These are phyloP conservation scores for Citeromyces siamensis DNA, from an alignment of 1,139 yeast species.

Conservation along the genomic window DNA sequence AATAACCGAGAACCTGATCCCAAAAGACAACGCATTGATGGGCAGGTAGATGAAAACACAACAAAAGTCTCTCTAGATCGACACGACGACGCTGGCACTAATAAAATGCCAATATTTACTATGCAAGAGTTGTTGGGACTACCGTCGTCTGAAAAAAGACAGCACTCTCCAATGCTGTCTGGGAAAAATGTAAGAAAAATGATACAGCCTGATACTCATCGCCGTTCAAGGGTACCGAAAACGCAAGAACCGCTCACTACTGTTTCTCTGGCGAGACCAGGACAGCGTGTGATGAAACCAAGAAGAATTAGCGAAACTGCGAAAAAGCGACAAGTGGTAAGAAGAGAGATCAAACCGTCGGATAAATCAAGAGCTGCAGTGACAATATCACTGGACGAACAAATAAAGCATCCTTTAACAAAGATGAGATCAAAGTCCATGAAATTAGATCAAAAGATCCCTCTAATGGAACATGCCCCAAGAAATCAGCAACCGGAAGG, in stretches of 20 bases:
- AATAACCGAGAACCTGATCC: too few species aligned
- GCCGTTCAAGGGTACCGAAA: neutral
- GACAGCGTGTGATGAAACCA: neutral
- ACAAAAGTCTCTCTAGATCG: too few species aligned
- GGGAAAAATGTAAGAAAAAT: too few species aligned
- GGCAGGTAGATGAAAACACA: too few species aligned
- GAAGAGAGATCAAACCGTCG: neutral
- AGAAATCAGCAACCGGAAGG: neutral
- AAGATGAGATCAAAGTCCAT: slow-evolving; percentile 8
- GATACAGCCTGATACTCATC: too few species aligned
- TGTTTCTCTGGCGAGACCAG: neutral
- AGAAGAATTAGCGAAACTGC: neutral
- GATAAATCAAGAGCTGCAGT: neutral
- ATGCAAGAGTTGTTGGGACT: too few species aligned
- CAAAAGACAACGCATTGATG: too few species aligned
- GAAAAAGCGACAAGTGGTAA: neutral
- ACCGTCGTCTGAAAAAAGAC: too few species aligned
- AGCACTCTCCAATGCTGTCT: too few species aligned
- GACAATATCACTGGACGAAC: slow-evolving; percentile 8
- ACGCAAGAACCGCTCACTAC: slow-evolving; percentile 1
- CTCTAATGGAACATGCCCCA: neutral
- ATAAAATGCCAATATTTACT: too few species aligned
- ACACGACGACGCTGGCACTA: too few species aligned
- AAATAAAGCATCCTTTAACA: slow-evolving; percentile 7
- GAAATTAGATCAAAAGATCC: slow-evolving; percentile 4